Evolutionary conservation across 2,329 filamentous ascomycete genomes (phyloP).

Genomic region (Colletotrichum sp.): DNA sequence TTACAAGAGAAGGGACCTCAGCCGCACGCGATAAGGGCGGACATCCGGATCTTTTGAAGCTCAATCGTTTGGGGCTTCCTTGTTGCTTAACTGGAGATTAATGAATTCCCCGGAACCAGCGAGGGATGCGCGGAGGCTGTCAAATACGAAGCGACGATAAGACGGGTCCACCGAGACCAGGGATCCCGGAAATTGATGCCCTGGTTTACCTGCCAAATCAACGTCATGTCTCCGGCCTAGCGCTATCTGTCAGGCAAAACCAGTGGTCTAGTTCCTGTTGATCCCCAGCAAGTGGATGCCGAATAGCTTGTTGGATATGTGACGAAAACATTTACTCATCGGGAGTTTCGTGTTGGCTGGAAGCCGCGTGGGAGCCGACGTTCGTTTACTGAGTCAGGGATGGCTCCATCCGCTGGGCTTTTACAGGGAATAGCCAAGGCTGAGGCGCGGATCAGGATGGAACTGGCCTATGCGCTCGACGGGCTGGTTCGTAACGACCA

Average conservation of each 20-base stretch:
- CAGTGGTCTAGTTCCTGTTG: background rate
- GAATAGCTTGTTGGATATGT: background rate
- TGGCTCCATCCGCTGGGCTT: background rate
- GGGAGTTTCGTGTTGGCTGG: background rate
- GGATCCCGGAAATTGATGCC: background rate
- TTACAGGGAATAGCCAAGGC: background rate
- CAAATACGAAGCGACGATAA: conserved; percentile 17
- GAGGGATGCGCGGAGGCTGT: background rate
- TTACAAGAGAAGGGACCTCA: background rate
- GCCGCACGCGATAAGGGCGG: background rate
- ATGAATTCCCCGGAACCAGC: background rate
- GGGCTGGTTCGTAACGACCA: background rate
- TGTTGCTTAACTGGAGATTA: background rate
- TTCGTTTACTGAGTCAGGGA: background rate
- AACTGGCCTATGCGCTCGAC: background rate
- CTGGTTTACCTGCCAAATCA: background rate
- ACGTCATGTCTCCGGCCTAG: conserved; percentile 14
- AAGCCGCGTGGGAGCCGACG: background rate
- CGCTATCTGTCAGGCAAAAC: background rate
- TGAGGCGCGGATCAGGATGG: background rate
- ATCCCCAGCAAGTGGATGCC: background rate
- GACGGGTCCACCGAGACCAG: background rate
- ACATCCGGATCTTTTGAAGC: background rate
- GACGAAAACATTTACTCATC: background rate
- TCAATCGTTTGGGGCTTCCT: background rate